phyloP scores from a whole-genome alignment of 257 asterid genomes.

The Solanum tarijense region DNA sequence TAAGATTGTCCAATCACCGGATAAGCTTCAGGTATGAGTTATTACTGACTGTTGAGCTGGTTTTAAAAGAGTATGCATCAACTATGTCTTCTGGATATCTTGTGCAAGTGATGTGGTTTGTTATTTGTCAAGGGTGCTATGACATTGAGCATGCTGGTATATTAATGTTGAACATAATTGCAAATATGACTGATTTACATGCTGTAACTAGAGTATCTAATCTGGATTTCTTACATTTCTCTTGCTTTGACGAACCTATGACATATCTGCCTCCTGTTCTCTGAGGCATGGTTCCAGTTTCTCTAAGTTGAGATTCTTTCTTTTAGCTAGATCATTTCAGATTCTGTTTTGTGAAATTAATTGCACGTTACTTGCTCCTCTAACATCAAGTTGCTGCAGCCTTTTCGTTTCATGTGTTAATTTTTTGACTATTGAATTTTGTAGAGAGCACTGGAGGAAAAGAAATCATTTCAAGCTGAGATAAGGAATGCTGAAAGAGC shows the following conservation, averaged over 20 bases:
- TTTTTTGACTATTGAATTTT: constrained; percentile 7
- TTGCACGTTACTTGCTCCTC: neutral
- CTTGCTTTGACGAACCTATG: neutral
- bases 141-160: neutral
- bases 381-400: neutral
- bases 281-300: neutral
- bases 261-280: neutral
- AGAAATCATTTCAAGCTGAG: constrained; percentile 42
- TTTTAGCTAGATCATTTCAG: neutral
- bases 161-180: neutral
- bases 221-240: neutral
- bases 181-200: neutral
- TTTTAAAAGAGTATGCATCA: neutral
- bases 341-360: neutral
- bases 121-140: neutral
- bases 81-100: neutral
- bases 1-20: constrained; percentile 93
- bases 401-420: neutral
- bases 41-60: neutral
- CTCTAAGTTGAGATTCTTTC: neutral
- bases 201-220: neutral
- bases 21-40: constrained; percentile 77
- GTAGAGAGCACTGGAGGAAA: constrained; percentile 70
- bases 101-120: neutral
- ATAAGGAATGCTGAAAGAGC: constrained; percentile 69